Evolutionary conservation across 2,329 filamentous ascomycete species (phyloP), one percentile per base, ranked within the genome.

Genomic region (Ophiostoma novo-ulmi): DNA sequence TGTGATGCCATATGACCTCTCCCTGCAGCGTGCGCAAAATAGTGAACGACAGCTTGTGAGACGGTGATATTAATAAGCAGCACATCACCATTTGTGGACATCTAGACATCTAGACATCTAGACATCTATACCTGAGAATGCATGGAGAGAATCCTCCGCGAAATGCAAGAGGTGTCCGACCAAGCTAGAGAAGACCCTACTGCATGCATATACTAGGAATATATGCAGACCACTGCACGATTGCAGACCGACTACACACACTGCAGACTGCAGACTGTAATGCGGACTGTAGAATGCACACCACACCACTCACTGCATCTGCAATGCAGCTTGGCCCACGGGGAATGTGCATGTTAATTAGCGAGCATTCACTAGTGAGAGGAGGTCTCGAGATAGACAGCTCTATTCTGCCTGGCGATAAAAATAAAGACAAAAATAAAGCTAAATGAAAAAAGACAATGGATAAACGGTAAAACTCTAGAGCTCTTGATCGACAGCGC

Each of bases 61-160:
- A 20, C 44, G 38, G 38, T 48, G 44, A 14, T 48, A 14, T 48
- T 8, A 39, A 13, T 5, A 13, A 10, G 31, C 38, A 39, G 10
- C 38, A 10, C 11, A 39, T 39, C 38, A 13, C 38, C 38, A 39
- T 39, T 39, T 11, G 31, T 31, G 38, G 38, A 39, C 38, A 39
- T 39, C 38, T 39, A 39, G 4, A 10, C 38, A 39, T 39, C 38
- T 3, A 39, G 36, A 38, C 36, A 3, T 38, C 36, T 10, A 39
- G 38, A 39, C 38, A 39, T 39, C 38, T 11, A 39, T 13, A 39
- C 38, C 38, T 10, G 38, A 39, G 38, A 39, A 39, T 10, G 38
- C 20, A n/a, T 55, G 52, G 52, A 58, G 52, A 58, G n/a, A 58
- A 64, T 36, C 6, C 31, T 64, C 58, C 52, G 52, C 52, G 52